Evolutionary conservation across 1,284 basidiomycete species (phyloP).

Genomic region (Leccinum proximum): DNA sequence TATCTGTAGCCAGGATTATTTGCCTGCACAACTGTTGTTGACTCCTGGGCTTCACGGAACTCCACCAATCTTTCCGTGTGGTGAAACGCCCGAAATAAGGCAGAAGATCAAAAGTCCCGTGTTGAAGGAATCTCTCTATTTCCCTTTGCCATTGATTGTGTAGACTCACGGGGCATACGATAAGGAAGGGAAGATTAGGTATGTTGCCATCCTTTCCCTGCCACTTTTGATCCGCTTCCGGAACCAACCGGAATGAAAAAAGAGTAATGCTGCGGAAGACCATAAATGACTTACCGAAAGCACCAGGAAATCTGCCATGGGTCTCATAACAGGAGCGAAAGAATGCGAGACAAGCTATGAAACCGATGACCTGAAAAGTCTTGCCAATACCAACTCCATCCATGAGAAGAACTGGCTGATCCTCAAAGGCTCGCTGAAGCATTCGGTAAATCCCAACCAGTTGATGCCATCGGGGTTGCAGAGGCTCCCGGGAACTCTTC

Average conservation of each 20-base stretch:
- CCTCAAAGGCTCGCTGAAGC: neutral
- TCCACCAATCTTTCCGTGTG: neutral
- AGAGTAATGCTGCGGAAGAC: neutral
- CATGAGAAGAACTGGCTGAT: neutral
- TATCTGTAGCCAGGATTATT: neutral
- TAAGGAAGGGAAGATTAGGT: neutral
- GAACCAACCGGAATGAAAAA: neutral
- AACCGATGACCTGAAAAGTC: neutral
- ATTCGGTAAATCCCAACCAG: neutral
- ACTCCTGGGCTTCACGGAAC: neutral
- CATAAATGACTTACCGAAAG: neutral
- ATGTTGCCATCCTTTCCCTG: constrained; percentile 1
- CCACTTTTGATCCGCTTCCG: constrained; percentile 4
- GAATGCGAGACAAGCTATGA: neutral
- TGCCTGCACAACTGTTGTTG: neutral
- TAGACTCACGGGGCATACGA: constrained; percentile 6
- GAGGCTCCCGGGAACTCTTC: neutral
- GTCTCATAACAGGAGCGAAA: neutral
- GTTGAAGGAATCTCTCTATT: constrained; percentile 3
- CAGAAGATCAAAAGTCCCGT: neutral
- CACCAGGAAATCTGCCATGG: neutral
- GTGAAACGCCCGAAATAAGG: neutral
- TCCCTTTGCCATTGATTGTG: constrained; percentile 6
- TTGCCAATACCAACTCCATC: neutral
- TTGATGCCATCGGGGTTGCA: neutral